Evolutionary conservation across 805 yeast species (phyloP), one percentile per base, ranked within the genome.

Genomic region (Wickerhamiella brachini): DNA sequence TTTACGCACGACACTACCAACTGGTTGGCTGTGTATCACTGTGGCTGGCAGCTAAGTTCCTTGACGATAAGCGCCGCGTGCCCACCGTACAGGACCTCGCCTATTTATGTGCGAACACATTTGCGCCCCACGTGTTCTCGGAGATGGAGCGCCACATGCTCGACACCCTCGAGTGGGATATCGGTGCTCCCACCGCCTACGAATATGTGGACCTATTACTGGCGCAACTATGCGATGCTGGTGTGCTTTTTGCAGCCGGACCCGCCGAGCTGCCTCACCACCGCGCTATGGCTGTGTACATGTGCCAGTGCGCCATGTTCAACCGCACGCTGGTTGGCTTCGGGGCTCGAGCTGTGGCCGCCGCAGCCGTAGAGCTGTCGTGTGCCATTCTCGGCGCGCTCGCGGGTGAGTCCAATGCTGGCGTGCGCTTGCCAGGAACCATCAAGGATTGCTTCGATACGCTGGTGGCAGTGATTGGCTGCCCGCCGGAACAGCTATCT

Each of bases 11-110:
- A 52, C 97, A 89, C 67, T 81, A 86, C 54, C 96, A 89, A 66
- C 73, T 90, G 50, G 90, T 90, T 10, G 87, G 94, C 31, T 84
- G 95, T 54, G 86, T 95, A 4, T 86, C 95, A 54, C 70, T 90
- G 37, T 90, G 97, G 97, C 76, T 90, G 31, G 86, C 95, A 2
- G 81, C 95, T 23, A 90, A 90, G 65, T 74, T 81, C n/a, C 77
- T 77, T 60, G 86, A 86, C 53, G 80, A 81, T 62, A 76, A 93
- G 62, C 78, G 79, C 53, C 72, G 86, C 58, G 77, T 84, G 47
- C 95, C 95, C 45, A 76, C 85, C 56, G 72, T 85, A 49, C 70
- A 75, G 31, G 94, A 85, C 61, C 72, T 86, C 51, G 79, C 83
- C 52, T 78, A 75, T 59, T 71, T 85, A 57, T 85, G 95, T 68